Base-by-base conservation (phyloP, 2,329 filamentous ascomycete genomes). In the Colletotrichum eremochloae region DNA sequence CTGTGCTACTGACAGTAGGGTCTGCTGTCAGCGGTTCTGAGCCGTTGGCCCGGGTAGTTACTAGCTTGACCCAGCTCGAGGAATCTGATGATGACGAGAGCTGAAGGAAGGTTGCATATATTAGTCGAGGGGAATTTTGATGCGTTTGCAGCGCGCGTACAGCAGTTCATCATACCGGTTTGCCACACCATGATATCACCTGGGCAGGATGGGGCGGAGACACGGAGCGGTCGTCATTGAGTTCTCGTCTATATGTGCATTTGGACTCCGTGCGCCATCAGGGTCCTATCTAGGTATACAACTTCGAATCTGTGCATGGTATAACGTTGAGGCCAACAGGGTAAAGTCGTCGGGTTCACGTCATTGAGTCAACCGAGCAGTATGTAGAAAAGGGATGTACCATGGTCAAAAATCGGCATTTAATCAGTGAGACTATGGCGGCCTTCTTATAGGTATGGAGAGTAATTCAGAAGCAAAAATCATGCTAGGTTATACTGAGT, bases 271-370 rank as follows among this genome's bases (percentile, higher is more conserved):
- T 53, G 48, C 24, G 50, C 18, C 20, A 46, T 55, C 29, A 11
- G 20, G 24, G 33, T 20, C 38, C 36, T 56, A 31, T 36, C 38
- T 42, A 12, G n/a, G 40, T 56, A 60, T 53, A 38, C 15, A 24
- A 46, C 31, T 46, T 56, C 55, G 36, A 31, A 44, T 67, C 44
- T 61, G 62, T 29, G 62, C 55, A 60, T 66, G 46, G 31, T 6
- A 48, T 46, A 56, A 55, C 31, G 46, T 61, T 56, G 63, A 31
- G 40, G 38, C 24, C n/a, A 42, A 24, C 24, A 67, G 52, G 61
- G 29, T 67, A 55, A 48, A 14, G 38, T 40, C 63, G 29, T 20
- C 33, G 24, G 29, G 14, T 40, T 52, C n/a, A 9, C n/a, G 33
- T 46, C 18, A 24, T 67, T 56, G 46, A 67, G 15, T 55, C 20